Percentiles rank a stretch among this genome's conserved stretches.
phyloP scores from a whole-genome alignment of 2,329 filamentous ascomycete species.

The Aspergillus carbonarius region DNA sequence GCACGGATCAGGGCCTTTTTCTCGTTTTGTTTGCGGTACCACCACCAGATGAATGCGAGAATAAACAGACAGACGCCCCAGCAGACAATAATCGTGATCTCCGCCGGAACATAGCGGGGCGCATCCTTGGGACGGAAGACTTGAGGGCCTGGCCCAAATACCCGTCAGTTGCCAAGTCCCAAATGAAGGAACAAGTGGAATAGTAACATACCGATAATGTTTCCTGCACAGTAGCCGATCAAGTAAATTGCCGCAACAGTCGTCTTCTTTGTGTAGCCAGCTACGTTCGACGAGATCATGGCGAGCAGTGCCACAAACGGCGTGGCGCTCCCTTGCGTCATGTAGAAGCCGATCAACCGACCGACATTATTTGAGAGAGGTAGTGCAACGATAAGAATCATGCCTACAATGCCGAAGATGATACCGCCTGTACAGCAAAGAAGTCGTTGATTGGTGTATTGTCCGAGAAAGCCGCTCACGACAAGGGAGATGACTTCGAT shows the following conservation, averaged over 20 bases:
- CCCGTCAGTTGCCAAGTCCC: background rate
- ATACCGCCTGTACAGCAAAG: conserved; percentile 56
- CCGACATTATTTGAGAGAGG: conserved; percentile 59
- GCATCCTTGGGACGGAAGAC: conserved; percentile 57
- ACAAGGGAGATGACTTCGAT: conserved; percentile 63
- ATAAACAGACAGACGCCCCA: conserved; percentile 54
- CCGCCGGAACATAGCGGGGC: conserved; percentile 61
- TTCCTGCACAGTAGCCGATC: conserved; percentile 52
- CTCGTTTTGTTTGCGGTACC: conserved; percentile 59
- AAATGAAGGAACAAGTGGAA: background rate
- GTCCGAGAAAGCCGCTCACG: conserved; percentile 57
- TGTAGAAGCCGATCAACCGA: conserved; percentile 63
- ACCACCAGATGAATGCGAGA: conserved; percentile 62
- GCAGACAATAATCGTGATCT: conserved; percentile 64
- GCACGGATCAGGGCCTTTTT: conserved; percentile 57
- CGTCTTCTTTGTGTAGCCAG: conserved; percentile 56
- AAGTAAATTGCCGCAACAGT: conserved; percentile 51
- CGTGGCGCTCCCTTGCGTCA: conserved; percentile 60
- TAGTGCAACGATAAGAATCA: conserved; percentile 64
- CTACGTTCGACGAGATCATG: conserved; percentile 62
- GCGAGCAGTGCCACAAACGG: conserved; percentile 64
- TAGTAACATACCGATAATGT: conserved; percentile 52
- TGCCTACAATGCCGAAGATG: conserved; percentile 56
- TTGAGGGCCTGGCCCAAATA: conserved; percentile 48
- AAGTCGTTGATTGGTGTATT: conserved; percentile 57